These are phyloP conservation scores for Opeltia flavorubescens DNA, from an alignment of 495 filamentous ascomycete species.

Conservation along the genomic window DNA sequence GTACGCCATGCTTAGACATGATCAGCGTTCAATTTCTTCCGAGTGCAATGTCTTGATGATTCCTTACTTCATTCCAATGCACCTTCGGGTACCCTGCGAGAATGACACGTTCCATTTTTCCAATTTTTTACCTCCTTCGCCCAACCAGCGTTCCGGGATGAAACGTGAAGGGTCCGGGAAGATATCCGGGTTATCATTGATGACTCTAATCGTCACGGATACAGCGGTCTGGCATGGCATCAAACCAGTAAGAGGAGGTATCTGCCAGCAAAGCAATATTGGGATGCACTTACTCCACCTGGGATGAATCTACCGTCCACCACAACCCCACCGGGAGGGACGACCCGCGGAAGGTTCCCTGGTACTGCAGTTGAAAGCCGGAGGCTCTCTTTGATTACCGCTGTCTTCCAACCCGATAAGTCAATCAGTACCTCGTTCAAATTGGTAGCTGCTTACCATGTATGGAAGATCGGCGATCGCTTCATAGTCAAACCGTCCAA, in stretches of 20 bases:
- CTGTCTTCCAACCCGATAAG: constrained; percentile 11
- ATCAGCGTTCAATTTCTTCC: not conserved
- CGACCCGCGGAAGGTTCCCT: constrained; percentile 17
- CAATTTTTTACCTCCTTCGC: constrained; percentile 16
- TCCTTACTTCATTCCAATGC: constrained; percentile 29
- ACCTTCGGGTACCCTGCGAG: constrained; percentile 24
- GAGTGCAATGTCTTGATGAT: not conserved
- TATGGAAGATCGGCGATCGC: constrained; percentile 17
- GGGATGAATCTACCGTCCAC: constrained; percentile 6
- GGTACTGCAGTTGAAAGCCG: constrained; percentile 21
- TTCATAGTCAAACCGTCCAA: constrained; percentile 6
- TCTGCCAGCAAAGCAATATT: too few species aligned
- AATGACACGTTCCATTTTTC: constrained; percentile 24
- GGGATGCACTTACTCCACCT: constrained; percentile 10
- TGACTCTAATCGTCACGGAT: constrained; percentile 18
- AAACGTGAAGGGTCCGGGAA: constrained; percentile 28
- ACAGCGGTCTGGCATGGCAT: constrained; percentile 16
- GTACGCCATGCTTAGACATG: constrained; percentile 19
- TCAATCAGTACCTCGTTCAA: constrained; percentile 16
- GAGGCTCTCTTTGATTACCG: constrained; percentile 31
- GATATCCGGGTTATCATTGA: constrained; percentile 21
- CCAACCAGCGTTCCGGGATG: constrained; percentile 31
- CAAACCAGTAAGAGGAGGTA: too few species aligned
- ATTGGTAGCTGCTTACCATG: constrained; percentile 17
- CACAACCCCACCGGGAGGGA: constrained; percentile 27